These are phyloP conservation scores for Eutrema yunnanense DNA, from an alignment of 345 rosid genomes.

Conservation along the genomic window DNA sequence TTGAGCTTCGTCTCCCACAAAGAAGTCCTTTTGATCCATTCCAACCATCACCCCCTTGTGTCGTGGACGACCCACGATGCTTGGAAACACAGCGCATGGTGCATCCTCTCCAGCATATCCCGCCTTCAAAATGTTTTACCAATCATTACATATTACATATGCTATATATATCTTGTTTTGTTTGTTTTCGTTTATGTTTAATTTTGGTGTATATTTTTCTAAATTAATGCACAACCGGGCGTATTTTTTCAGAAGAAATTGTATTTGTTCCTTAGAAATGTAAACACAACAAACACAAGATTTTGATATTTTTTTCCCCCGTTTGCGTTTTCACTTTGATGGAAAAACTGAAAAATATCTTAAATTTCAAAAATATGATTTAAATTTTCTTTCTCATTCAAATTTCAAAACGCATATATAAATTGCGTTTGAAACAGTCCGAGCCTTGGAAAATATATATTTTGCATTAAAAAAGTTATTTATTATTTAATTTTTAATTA, in stretches of 20 bases:
- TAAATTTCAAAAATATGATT: not conserved
- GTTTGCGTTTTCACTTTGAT: not conserved
- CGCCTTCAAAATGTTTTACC: slow-evolving; percentile 24
- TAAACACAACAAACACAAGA: not conserved
- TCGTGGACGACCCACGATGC: slow-evolving; percentile 28
- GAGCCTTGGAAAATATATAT: too few relatives aligned
- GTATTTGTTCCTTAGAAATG: not conserved
- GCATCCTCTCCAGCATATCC: slow-evolving; percentile 38
- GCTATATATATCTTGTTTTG: not conserved
- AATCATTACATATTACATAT: not conserved
- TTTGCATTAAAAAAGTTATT: too few relatives aligned
- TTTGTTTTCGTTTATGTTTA: not conserved
- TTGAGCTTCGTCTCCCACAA: slow-evolving; percentile 21
- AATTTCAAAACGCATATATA: not conserved
- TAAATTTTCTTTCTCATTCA: not conserved
- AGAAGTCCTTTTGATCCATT: not conserved
- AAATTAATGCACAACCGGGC: not conserved
- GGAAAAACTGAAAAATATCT: not conserved
- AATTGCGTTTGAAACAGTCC: not conserved
- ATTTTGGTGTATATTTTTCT: not conserved
- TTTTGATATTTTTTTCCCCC: too few relatives aligned
- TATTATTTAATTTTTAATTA: too few relatives aligned
- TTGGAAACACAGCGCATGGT: slow-evolving; percentile 35
- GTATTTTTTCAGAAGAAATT: too few relatives aligned
- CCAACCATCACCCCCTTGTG: slow-evolving; percentile 3